These are phyloP conservation scores for Alternaria atra DNA, from an alignment of 2,329 filamentous ascomycete species.

Conservation along the genomic window DNA sequence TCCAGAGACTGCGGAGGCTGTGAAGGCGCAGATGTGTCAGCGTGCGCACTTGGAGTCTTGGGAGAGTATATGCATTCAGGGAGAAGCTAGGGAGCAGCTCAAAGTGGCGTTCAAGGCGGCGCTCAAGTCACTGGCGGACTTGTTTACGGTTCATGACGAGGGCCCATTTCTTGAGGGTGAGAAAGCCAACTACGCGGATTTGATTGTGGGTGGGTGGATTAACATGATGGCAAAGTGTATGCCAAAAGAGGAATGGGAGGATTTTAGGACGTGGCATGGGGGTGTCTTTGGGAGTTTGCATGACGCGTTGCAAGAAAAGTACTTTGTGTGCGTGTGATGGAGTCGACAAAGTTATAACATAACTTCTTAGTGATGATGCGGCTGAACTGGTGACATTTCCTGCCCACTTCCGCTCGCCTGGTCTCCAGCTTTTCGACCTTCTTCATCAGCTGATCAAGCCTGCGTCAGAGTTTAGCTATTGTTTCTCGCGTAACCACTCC, in stretches of 20 bases:
- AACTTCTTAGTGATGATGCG: too few species aligned
- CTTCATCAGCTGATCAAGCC: too few species aligned
- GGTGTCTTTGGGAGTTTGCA: slow-evolving; percentile 62
- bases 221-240: slow-evolving; percentile 56
- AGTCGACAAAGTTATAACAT: too few species aligned
- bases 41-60: slow-evolving; percentile 57
- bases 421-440: too few species aligned
- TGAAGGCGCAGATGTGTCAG: slow-evolving; percentile 59
- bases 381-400: too few species aligned
- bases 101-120: slow-evolving; percentile 53
- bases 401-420: too few species aligned
- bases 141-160: slow-evolving; percentile 51
- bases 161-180: slow-evolving; percentile 62
- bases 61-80: slow-evolving; percentile 52
- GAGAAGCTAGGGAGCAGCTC: slow-evolving; percentile 54
- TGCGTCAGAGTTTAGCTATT: too few species aligned
- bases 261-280: slow-evolving; percentile 59
- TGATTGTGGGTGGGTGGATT: slow-evolving; percentile 67
- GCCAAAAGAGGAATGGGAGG: slow-evolving; percentile 58
- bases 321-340: slow-evolving; percentile 20
- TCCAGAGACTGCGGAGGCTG: slow-evolving; percentile 56
- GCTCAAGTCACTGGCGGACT: slow-evolving; percentile 54
- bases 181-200: slow-evolving; percentile 62
- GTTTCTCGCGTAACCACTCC: too few species aligned
- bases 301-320: slow-evolving; percentile 52